phyloP scores from a whole-genome alignment of 768 basidiomycete genomes.

The Tylopilus balloui region DNA sequence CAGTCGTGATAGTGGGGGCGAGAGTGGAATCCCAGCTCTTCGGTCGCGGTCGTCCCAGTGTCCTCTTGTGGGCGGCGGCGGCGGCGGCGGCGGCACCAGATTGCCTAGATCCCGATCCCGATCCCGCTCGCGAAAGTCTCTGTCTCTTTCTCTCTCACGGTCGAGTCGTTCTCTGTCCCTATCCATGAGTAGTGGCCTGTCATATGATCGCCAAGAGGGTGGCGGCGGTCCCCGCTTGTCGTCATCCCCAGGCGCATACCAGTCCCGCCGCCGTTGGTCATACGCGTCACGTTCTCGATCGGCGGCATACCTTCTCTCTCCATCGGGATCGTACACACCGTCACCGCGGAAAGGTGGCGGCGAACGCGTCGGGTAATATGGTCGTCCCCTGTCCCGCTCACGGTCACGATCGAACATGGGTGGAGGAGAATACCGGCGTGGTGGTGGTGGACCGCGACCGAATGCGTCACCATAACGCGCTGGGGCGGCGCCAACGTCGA shows the following conservation, averaged over 20 bases:
- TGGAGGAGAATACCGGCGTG: constrained; percentile 26
- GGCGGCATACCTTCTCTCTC: constrained; percentile 31
- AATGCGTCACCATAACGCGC: constrained; percentile 36
- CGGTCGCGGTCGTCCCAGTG: constrained; percentile 42
- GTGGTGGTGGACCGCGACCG: constrained; percentile 13
- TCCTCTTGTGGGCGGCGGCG: constrained; percentile 21
- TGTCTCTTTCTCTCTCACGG: constrained; percentile 32
- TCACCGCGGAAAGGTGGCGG: constrained; percentile 26
- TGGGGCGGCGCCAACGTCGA: constrained; percentile 33
- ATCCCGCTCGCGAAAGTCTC: constrained; percentile 34
- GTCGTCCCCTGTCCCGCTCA: constrained; percentile 25
- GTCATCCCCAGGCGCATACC: constrained; percentile 36
- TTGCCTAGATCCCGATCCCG: constrained; percentile 18
- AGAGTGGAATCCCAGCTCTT: constrained; percentile 25
- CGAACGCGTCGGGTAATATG: constrained; percentile 31
- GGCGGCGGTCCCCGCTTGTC: constrained; percentile 32
- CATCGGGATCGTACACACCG: constrained; percentile 31
- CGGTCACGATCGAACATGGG: constrained; percentile 34
- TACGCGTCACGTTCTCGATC: constrained; percentile 32
- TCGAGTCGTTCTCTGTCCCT: constrained; percentile 40
- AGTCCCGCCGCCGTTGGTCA: constrained; percentile 27
- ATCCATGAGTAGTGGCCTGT: constrained; percentile 27
- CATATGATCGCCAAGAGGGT: constrained; percentile 32
- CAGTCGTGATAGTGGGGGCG: constrained; percentile 21
- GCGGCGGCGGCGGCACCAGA: constrained; percentile 18